Evolutionary conservation across 345 rosid species (phyloP), one percentile per base, ranked within the genome.

Genomic region (Aurinia saxatilis): DNA sequence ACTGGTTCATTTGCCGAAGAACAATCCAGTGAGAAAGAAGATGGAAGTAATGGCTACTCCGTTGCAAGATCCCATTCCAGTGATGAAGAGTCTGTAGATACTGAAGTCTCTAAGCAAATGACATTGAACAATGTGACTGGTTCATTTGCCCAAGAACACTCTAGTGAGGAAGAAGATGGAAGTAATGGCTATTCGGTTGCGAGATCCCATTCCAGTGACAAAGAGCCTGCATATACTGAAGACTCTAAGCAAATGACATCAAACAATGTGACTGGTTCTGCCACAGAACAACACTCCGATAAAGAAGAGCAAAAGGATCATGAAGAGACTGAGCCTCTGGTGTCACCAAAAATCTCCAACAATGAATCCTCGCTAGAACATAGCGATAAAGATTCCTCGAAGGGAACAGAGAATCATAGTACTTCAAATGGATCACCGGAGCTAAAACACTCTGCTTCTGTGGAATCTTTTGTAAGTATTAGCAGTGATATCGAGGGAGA

Each of bases 401-500:
- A 53, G 66, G 60, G 17, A 59, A 55, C 35, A 61, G 77, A 76
- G 61, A 69, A 61, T 76, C 67, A 62, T 12, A 65, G 40, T 0
- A 48, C 69, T 65, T 59, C 69, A 17, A 52, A 50, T 6, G 74
- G 65, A 60, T 63, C 64, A 59, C 83, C 75, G 13, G 70, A 57
- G 18, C 63, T 74, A 34, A 77, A 73, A 21, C 73, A 80, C 56
- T 76, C 82, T 44, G 73, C 75, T 46, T 67, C 68, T 57, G 75
- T 77, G 11, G 77, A 78, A 59, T 83, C 80, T 37, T 73, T 82
- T 52, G 81, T 67, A 63, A 85, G 82, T 68, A 67, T 56, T 10
- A 77, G 78, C 62, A 62, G 82, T 53, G 96, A 81, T 57, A 67
- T 82, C 12, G 88, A 82, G 50, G 87, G 93, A 4, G 93, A 82